Evolutionary conservation across 2,329 filamentous ascomycete species (phyloP).

Genomic region (Aspergillus latus): DNA sequence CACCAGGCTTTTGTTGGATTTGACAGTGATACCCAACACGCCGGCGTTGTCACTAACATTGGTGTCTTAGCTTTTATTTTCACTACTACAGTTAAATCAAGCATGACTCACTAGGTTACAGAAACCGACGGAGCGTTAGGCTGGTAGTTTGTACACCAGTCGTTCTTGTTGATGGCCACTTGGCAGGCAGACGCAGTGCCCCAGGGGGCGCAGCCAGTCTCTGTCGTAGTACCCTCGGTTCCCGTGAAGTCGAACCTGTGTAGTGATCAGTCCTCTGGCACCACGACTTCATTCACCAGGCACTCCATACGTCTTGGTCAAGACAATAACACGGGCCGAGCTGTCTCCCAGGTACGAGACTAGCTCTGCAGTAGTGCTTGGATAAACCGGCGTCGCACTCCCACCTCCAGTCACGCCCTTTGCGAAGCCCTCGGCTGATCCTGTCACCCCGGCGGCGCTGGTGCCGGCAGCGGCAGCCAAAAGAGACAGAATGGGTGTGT

Average conservation of each 20-base stretch:
- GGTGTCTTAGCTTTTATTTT: conserved; percentile 20
- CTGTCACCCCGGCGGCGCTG: conserved; percentile 18
- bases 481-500: not conserved
- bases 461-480: conserved; percentile 5
- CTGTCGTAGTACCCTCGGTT: conserved; percentile 43
- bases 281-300: not conserved
- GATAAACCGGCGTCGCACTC: conserved; percentile 54
- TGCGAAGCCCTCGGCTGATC: conserved; percentile 50
- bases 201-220: conserved; percentile 56
- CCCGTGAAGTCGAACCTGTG: conserved; percentile 21
- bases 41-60: conserved; percentile 51
- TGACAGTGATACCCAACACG: conserved; percentile 52
- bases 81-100: conserved; percentile 39
- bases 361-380: conserved; percentile 56
- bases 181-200: conserved; percentile 57
- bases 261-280: not conserved
- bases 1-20: conserved; percentile 59
- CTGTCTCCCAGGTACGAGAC: conserved; percentile 59
- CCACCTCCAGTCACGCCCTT: conserved; percentile 62
- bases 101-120: conserved; percentile 30
- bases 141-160: conserved; percentile 54
- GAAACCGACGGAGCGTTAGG: conserved; percentile 49
- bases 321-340: conserved; percentile 57
- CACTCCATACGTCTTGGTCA: conserved; percentile 21
- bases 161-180: conserved; percentile 59